Base-by-base conservation (phyloP, 345 rosid genomes). In the Pistacia integerrima region DNA sequence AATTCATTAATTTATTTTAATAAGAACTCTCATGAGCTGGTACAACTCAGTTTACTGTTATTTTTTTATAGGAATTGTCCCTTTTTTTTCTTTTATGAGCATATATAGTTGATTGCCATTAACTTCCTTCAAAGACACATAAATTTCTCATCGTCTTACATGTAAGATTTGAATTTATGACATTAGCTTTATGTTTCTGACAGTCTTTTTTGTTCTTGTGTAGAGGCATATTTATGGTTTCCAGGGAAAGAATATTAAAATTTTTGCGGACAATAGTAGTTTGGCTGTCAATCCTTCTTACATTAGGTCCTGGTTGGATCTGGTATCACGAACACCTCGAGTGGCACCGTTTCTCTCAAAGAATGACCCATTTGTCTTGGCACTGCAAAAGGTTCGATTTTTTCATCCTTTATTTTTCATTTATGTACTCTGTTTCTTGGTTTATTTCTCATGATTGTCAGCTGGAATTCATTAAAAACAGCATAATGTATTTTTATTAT, bases 331-430 rank as follows among this genome's bases (percentile, higher is more conserved):
- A 80, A 93, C 97, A 64, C 97, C 98, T 83, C 93, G 98, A 72
- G 97, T 96, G 79, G 98, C 97, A 41, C 99, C 99, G 22, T 91
- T 92, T 82, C 88, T 96, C 60, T 82, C 94, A 67, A 96, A 96
- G 92, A 88, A 91, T 62, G 95, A 96, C 74, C 97, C 97, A 16
- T 83, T 96, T 69, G 80, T 96, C 75, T 76, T 82, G 88, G 97
- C 94, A 76, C 68, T 96, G 79, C 88, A 85, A 81, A 96, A 92
- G 98, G 99, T 93, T 58, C 49, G 60, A 69, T 63, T 62, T 30
- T 33, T 35, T 74, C 61, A 67, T 68, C 51, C 65, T 22, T 72
- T 72, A 74, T 64, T 25, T 57, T 22, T 12, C 22, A 49, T 59
- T 66, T 70, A 18, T 35, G 13, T 55, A 5, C 22, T 64, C 48